Conservation (phyloP, 768 basidiomycete genomes). For the Collybia nuda region DNA sequence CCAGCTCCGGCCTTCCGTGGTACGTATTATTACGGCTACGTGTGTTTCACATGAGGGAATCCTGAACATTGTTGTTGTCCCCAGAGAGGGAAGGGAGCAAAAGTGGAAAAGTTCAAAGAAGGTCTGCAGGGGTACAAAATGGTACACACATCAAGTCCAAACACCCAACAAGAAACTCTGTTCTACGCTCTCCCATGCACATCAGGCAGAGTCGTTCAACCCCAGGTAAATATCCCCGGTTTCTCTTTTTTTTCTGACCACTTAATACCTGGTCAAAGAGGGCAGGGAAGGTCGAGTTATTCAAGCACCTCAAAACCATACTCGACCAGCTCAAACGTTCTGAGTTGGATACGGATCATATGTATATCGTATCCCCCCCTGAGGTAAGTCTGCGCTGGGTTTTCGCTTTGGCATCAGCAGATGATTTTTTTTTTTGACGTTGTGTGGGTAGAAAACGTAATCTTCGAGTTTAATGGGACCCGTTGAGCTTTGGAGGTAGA, state of each 20-base stretch:
- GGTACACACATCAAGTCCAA: too few species aligned
- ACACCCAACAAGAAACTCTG: slow-evolving; percentile 63
- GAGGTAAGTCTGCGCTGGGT: too few species aligned
- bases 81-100: slow-evolving; percentile 8
- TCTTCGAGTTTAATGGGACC: too few species aligned
- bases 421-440: too few species aligned
- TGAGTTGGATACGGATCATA: slow-evolving; percentile 6
- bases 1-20: slow-evolving; percentile 17
- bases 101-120: slow-evolving; percentile 2
- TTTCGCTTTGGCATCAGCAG: too few species aligned
- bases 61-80: too few species aligned
- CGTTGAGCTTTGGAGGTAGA: too few species aligned
- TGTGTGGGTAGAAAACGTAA: too few species aligned
- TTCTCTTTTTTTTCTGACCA: neutral
- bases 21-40: too few species aligned
- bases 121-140: slow-evolving; percentile 56
- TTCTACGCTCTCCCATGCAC: slow-evolving; percentile 79
- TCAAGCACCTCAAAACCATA: neutral
- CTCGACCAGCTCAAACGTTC: neutral
- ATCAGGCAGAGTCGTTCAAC: slow-evolving; percentile 70
- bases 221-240: slow-evolving; percentile 55
- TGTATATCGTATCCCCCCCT: neutral
- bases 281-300: slow-evolving; percentile 9
- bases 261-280: neutral
- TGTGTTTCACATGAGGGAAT: too few species aligned